Evolutionary conservation across 306 rosid genomes (phyloP).

Genomic region (Sicyos baderoa): DNA sequence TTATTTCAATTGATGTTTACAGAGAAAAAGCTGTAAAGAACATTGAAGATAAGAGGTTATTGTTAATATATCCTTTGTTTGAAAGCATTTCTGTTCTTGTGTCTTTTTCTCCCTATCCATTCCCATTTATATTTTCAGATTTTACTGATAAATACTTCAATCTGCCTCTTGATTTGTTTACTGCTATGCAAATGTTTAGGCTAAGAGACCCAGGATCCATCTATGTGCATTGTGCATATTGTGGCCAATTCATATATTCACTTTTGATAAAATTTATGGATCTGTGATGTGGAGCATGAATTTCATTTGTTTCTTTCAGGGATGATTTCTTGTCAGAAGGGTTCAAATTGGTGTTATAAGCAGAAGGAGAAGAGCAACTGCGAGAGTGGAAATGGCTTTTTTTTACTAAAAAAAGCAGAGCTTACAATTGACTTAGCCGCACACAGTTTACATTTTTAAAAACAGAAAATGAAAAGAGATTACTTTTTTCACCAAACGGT

Average conservation of each 20-base stretch:
- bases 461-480: background rate
- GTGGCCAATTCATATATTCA: background rate
- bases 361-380: constrained; percentile 1
- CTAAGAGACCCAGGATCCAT: background rate
- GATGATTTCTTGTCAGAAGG: constrained; percentile 42
- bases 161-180: background rate
- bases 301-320: constrained; percentile 27
- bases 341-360: constrained; percentile 34
- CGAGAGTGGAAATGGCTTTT: background rate
- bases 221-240: background rate
- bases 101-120: background rate
- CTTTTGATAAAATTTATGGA: background rate
- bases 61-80: background rate
- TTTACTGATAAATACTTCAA: background rate
- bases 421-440: background rate
- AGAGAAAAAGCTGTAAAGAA: constrained; percentile 15
- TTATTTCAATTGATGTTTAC: constrained; percentile 37
- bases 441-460: background rate
- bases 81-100: background rate
- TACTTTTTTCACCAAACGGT: background rate
- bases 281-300: constrained; percentile 7
- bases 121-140: background rate
- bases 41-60: constrained; percentile 2
- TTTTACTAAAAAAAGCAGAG: background rate
- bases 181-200: background rate